Evolutionary conservation across 1,139 yeast species (phyloP), one percentile per base, ranked within the genome.

Genomic region (Suhomyces choctaworum): DNA sequence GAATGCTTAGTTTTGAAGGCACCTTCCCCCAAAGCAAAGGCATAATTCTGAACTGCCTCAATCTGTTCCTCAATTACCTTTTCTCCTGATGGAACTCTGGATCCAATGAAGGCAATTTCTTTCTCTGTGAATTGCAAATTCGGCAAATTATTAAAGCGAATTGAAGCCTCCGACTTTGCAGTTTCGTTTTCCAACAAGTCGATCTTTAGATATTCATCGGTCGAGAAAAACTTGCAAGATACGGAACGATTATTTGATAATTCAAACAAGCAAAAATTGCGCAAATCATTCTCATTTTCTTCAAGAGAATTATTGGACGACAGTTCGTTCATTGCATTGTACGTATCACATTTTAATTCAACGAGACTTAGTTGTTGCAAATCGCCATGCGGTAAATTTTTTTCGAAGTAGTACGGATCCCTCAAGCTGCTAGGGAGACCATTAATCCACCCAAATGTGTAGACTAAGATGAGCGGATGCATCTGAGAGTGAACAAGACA

Each of bases 401-500:
- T 37, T 26, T 45, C 27, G 4, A 62, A 37, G 32, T 42, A 54
- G 38, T 54, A 61, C 0, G 81, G 80, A 41, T 71, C 73, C 19
- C 62, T 60, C 3, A 66, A 41, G 3, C 73, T 60, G 21, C 50
- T 51, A 0, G 82, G 78, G 5, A 52, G 48, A 0, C 62, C 71
- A 22, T 64, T 56, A 10, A 47, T 48, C 11, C 63, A 36, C 2
- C 70, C 72, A 46, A 80, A 72, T 20, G 70, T 71, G 34, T 66
- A 64, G 1, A 70, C 60, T 20, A 76, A 52, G 4, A 69, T 54
- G 8, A 74, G 47, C 0, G 76, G 74, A 7, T 62, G 55, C 2
- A 60, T 43, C 40, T 64, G 70, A 0, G 82, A 76, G 37, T 66
- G 60, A 0, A 76, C 39, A 11, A 66, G 40, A 16, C 76, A 69